phyloP scores from a whole-genome alignment of 2,329 filamentous ascomycete genomes.

The Fusarium tanahbumbuense region DNA sequence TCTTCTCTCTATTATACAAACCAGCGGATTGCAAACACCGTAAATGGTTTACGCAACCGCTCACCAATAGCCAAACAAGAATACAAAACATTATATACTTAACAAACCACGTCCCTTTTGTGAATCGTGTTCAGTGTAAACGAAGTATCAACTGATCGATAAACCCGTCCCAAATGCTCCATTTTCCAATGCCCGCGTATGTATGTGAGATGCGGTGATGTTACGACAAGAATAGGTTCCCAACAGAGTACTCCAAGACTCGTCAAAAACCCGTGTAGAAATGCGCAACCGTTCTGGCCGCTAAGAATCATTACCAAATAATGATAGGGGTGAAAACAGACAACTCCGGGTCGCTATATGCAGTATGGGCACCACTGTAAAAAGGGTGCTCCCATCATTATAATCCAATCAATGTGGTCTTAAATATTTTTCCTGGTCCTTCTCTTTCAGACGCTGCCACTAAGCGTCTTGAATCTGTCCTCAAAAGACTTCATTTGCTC shows the following conservation, averaged over 20 bases:
- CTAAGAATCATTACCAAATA: conserved; percentile 29
- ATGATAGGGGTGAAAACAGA: conserved; percentile 44
- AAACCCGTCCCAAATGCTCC: conserved; percentile 22
- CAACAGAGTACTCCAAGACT: conserved; percentile 31
- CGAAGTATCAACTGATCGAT: conserved; percentile 11
- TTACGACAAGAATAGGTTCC: conserved; percentile 25
- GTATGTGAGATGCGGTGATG: conserved; percentile 21
- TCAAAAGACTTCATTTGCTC: conserved; percentile 68
- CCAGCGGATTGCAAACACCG: conserved; percentile 17
- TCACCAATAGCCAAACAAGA: conserved; percentile 33
- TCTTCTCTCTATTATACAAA: conserved; percentile 22
- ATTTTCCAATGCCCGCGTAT: conserved; percentile 33
- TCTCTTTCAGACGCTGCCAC: conserved; percentile 42
- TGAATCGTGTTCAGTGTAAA: conserved; percentile 27
- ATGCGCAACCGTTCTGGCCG: conserved; percentile 21
- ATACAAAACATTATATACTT: conserved; percentile 48
- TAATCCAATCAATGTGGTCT: conserved; percentile 23
- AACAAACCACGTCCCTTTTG: conserved; percentile 23
- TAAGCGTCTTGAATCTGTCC: conserved; percentile 53
- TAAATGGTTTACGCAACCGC: conserved; percentile 16
- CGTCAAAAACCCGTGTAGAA: conserved; percentile 15
- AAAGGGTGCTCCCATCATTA: conserved; percentile 27
- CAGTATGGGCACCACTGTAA: conserved; percentile 41
- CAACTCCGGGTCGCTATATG: conserved; percentile 56
- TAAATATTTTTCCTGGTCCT: conserved; percentile 6